phyloP scores from a whole-genome alignment of 1,284 basidiomycete genomes.

The Papiliotrema terrestris region DNA sequence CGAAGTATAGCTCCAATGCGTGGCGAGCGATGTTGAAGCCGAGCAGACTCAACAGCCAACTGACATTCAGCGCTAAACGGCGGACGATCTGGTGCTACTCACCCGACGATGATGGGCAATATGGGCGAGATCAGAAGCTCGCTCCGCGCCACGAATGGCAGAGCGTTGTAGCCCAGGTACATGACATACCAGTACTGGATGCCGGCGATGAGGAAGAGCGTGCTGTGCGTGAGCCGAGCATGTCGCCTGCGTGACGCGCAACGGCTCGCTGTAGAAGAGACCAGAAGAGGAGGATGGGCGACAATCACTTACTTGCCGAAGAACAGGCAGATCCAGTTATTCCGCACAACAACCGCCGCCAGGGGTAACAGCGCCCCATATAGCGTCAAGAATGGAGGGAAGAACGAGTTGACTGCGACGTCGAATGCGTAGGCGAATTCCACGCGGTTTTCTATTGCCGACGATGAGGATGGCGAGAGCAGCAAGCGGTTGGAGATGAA shows the following conservation, averaged over 20 bases:
- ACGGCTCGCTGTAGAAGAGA: no score
- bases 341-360: conserved; percentile 71
- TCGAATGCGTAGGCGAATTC: conserved; percentile 94
- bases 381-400: conserved; percentile 81
- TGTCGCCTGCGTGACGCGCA: not conserved
- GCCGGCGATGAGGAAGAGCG: conserved; percentile 79
- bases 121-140: conserved; percentile 82
- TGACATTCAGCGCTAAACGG: conserved; percentile 2
- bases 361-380: conserved; percentile 82
- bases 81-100: conserved; percentile 11
- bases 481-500: conserved; percentile 70
- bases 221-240: conserved; percentile 40
- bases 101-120: conserved; percentile 71
- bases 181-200: conserved; percentile 85
- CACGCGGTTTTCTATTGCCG: conserved; percentile 66
- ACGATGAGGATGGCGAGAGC: conserved; percentile 61
- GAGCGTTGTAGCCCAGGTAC: conserved; percentile 78
- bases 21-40: conserved; percentile 84
- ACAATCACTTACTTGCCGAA: conserved; percentile 66
- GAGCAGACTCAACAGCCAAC: conserved; percentile 75
- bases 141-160: conserved; percentile 85
- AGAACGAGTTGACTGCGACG: conserved; percentile 91
- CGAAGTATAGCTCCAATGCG: conserved; percentile 74
- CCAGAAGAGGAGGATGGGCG: not conserved
- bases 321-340: conserved; percentile 86